Evolutionary conservation across 768 basidiomycete species (phyloP).

Genomic region (Pseudohyphozyma bogoriensis): DNA sequence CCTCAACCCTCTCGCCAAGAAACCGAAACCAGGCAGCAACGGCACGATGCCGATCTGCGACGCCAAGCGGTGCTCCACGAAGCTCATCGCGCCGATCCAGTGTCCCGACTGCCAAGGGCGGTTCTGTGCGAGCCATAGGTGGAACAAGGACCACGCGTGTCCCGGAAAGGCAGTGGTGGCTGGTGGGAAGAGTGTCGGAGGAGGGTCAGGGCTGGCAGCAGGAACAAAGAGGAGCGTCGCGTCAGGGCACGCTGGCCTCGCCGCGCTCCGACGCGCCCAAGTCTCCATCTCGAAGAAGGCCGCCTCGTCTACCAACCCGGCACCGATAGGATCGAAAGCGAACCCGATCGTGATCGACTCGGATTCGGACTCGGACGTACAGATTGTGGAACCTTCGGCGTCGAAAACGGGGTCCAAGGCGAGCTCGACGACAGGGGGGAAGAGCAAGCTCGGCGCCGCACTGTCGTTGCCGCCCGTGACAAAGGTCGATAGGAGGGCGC

Average conservation of each 20-base stretch:
- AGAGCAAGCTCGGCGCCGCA: not conserved
- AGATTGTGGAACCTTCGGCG: slow-evolving; percentile 4
- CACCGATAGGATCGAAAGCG: not conserved
- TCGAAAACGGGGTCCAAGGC: not conserved
- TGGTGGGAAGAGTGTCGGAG: not conserved
- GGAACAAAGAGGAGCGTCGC: no score
- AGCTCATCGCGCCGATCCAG: slow-evolving; percentile 23
- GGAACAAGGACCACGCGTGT: slow-evolving; percentile 22
- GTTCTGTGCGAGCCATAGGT: slow-evolving; percentile 24
- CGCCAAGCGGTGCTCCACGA: slow-evolving; percentile 13
- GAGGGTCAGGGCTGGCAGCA: not conserved
- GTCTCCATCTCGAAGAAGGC: not conserved
- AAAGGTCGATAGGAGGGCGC: slow-evolving; percentile 17
- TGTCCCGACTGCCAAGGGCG: slow-evolving; percentile 7
- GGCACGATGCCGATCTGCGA: slow-evolving; percentile 8
- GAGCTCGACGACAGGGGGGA: not conserved
- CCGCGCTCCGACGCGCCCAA: slow-evolving; percentile 20
- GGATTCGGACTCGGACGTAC: slow-evolving; percentile 16
- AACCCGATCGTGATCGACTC: slow-evolving; percentile 19
- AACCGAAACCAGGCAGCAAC: not conserved
- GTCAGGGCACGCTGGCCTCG: slow-evolving; percentile 2
- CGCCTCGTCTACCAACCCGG: not conserved
- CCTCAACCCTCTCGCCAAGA: slow-evolving; percentile 11
- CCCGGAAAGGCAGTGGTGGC: not conserved
- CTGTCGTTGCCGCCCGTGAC: not conserved